Evolutionary conservation across 2,329 filamentous ascomycete species (phyloP).

Genomic region (Paecilomyces niveus): DNA sequence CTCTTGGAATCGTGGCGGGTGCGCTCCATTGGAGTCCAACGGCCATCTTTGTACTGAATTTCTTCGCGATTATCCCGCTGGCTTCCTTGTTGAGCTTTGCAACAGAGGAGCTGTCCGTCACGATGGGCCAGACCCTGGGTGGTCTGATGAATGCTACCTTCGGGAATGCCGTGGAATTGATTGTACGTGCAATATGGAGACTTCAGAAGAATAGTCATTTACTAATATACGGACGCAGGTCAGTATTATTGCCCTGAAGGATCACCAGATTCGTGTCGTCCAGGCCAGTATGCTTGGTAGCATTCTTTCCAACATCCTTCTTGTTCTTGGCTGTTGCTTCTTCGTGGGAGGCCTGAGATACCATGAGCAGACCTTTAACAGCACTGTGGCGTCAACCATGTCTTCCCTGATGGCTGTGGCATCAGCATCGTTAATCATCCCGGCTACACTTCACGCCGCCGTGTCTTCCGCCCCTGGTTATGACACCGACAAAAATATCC

Average conservation of each 20-base stretch:
- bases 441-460: conserved; percentile 65
- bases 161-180: conserved; percentile 59
- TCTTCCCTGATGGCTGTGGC: conserved; percentile 67
- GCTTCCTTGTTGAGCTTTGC: conserved; percentile 57
- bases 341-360: conserved; percentile 64
- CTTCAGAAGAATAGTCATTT: neutral
- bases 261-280: conserved; percentile 89
- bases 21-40: conserved; percentile 51
- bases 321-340: conserved; percentile 78
- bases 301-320: conserved; percentile 86
- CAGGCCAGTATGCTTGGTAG: conserved; percentile 96
- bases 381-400: conserved; percentile 46
- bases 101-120: conserved; percentile 55
- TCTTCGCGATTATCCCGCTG: conserved; percentile 57
- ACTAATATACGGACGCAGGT: conserved; percentile 49
- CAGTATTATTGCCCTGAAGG: conserved; percentile 79
- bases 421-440: conserved; percentile 71
- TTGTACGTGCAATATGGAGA: conserved; percentile 48
- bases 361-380: conserved; percentile 57
- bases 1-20: conserved; percentile 56
- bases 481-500: conserved; percentile 48
- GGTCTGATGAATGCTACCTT: conserved; percentile 61
- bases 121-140: conserved; percentile 55
- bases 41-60: conserved; percentile 56
- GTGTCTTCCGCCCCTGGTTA: conserved; percentile 40